These are phyloP conservation scores for Coriaria nepalensis DNA, from an alignment of 306 rosid species.

Conservation along the genomic window DNA sequence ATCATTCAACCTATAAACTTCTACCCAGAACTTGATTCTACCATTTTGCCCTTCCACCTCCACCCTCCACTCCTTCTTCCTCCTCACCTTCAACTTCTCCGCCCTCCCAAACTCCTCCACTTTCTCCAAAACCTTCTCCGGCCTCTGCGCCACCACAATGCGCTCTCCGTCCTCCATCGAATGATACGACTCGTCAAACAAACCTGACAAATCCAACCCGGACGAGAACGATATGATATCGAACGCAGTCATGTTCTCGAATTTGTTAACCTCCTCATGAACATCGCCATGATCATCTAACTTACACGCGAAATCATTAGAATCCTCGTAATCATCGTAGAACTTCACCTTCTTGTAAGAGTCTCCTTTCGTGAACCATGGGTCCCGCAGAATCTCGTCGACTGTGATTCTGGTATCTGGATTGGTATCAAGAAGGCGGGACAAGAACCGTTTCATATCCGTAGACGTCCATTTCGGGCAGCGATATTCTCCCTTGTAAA, in stretches of 20 bases:
- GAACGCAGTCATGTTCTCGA: slow-evolving; percentile 43
- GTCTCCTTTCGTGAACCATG: slow-evolving; percentile 46
- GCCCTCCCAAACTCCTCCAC: slow-evolving; percentile 23
- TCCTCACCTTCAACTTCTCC: slow-evolving; percentile 31
- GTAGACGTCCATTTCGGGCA: slow-evolving; percentile 56
- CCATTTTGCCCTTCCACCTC: slow-evolving; percentile 33
- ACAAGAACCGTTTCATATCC: slow-evolving; percentile 36
- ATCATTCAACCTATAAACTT: slow-evolving; percentile 34
- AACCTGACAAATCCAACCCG: slow-evolving; percentile 44
- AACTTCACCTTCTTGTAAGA: slow-evolving; percentile 24
- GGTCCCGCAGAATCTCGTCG: slow-evolving; percentile 35
- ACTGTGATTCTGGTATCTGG: slow-evolving; percentile 47
- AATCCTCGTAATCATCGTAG: slow-evolving; percentile 21
- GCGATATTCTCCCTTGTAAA: slow-evolving; percentile 51
- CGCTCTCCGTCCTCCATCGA: slow-evolving; percentile 20
- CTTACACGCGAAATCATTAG: neutral
- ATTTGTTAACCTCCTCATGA: neutral
- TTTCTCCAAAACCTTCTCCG: slow-evolving; percentile 27
- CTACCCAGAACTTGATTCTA: slow-evolving; percentile 18
- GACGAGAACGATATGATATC: slow-evolving; percentile 51
- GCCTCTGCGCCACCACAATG: slow-evolving; percentile 20
- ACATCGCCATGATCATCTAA: neutral
- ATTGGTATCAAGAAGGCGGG: slow-evolving; percentile 42
- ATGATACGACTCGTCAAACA: slow-evolving; percentile 19
- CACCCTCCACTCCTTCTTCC: slow-evolving; percentile 31